phyloP scores from a whole-genome alignment of 805 yeast species.

The Candida silvicultrix region DNA sequence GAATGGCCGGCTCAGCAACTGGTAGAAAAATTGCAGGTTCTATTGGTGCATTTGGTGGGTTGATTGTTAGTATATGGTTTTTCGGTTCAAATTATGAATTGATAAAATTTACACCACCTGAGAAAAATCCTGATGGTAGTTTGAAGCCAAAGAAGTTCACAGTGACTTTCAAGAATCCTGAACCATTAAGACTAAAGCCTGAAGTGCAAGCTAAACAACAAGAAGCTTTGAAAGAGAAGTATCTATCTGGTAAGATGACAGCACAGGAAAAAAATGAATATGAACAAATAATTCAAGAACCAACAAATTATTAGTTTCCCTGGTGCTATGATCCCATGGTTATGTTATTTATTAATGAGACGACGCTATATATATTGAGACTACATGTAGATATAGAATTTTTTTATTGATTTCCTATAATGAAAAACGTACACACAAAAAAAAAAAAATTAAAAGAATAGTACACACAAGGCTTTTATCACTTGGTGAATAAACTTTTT shows the following conservation, averaged over 20 bases:
- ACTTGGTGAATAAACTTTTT: background rate
- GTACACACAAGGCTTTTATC: background rate
- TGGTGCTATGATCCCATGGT: too few species aligned
- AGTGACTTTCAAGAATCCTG: constrained; percentile 29
- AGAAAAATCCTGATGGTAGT: constrained; percentile 31
- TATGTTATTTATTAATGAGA: background rate
- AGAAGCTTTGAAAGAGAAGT: background rate
- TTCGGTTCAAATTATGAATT: constrained; percentile 21
- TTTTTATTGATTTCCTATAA: background rate
- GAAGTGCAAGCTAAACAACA: constrained; percentile 16
- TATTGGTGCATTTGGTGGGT: constrained; percentile 4
- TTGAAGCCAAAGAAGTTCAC: constrained; percentile 30
- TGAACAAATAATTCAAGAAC: constrained; percentile 12
- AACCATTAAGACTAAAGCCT: constrained; percentile 33
- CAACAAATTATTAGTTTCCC: constrained; percentile 4
- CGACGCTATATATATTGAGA: background rate
- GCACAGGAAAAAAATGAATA: background rate
- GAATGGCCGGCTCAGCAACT: too few species aligned
- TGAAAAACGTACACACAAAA: constrained; percentile 1
- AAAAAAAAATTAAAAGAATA: background rate
- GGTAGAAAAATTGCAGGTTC: background rate
- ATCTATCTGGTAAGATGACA: constrained; percentile 1
- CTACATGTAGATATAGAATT: background rate
- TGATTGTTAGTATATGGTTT: background rate
- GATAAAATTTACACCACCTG: constrained; percentile 34